Evolutionary conservation across 257 asterid genomes (phyloP), one percentile per base, ranked within the genome.

Genomic region (Jaltomata sinuosa): DNA sequence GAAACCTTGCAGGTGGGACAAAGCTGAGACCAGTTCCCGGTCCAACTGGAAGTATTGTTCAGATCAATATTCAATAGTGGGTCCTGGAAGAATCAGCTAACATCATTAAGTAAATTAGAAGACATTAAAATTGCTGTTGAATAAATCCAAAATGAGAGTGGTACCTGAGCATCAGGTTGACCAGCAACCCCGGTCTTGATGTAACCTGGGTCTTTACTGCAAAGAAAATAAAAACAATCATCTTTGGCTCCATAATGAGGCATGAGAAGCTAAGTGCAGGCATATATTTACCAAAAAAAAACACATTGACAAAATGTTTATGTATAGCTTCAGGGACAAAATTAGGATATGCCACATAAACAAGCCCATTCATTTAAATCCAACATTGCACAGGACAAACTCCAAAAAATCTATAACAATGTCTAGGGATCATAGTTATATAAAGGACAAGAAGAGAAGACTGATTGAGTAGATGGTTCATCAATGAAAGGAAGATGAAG

Each of bases 1-100:
- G 80, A 83, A 88, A 96, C 98, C 99, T 96, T 94, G 98, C 99
- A 96, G 88, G 99, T 94, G 83, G 99, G 99, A 91, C 99, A 94
- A 85, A 96, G 97, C 85, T 94, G 99, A 84, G 98, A 92, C 98
- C 98, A 96, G 90, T 93, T 94, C 84, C 98, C 99, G 19, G 88
- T 91, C 99, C 97, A 94, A 64, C 82, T 83, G 61, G 96, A 87
- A 76, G 90, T 88, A 84, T 87, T 90, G 88, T 87, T 90, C 88
- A 93, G 84, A 85, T 94, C 99, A 90, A 91, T 90, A 87, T 87
- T 92, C 92, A 96, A 71, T 78, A 94, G 88, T 80, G 93, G 97
- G 90, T 96, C 97, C 99, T 94, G 93, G 84, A 86, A 52, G 49
- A 67, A 79, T 84, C 36, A 65, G 55, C 83, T 68, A 81, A 85